phyloP scores from a whole-genome alignment of 495 filamentous ascomycete species.

The Penicillium roqueforti region DNA sequence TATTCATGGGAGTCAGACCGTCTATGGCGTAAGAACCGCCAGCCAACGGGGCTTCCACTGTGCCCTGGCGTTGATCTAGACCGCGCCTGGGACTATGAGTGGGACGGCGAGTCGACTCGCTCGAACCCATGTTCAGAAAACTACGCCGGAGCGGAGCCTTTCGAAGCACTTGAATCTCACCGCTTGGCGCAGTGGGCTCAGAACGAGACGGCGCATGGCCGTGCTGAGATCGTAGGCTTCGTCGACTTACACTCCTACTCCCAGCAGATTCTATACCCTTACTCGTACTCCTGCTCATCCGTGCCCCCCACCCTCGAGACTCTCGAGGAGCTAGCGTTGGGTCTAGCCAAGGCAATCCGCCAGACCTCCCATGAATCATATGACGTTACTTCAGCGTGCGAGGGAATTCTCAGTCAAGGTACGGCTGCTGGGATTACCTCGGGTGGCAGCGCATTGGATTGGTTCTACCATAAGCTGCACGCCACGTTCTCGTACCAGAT shows the following conservation, averaged over 20 bases:
- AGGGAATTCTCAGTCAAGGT: constrained; percentile 57
- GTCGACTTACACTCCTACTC: constrained; percentile 94
- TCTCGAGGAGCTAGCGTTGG: constrained; percentile 82
- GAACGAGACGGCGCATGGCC: constrained; percentile 71
- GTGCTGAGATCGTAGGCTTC: constrained; percentile 71
- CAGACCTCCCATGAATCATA: constrained; percentile 70
- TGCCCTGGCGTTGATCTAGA: constrained; percentile 90
- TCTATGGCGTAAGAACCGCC: constrained; percentile 93
- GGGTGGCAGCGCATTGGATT: constrained; percentile 88
- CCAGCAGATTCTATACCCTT: constrained; percentile 91
- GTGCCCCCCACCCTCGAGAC: constrained; percentile 85
- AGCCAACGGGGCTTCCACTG: constrained; percentile 73
- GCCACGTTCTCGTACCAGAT: constrained; percentile 90
- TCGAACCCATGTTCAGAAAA: constrained; percentile 89
- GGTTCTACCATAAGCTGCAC: constrained; percentile 85
- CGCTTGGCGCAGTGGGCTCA: constrained; percentile 77
- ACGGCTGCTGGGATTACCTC: constrained; percentile 45
- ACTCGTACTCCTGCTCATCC: constrained; percentile 73
- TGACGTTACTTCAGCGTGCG: constrained; percentile 80
- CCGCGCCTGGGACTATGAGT: constrained; percentile 77
- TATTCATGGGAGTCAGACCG: constrained; percentile 92
- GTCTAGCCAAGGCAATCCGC: constrained; percentile 86
- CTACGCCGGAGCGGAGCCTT: constrained; percentile 78
- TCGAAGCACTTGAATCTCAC: constrained; percentile 76
- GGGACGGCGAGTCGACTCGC: constrained; percentile 63